Evolutionary conservation across 176 grass and related monocot genomes (phyloP).

Genomic region (Puya raimondii): DNA sequence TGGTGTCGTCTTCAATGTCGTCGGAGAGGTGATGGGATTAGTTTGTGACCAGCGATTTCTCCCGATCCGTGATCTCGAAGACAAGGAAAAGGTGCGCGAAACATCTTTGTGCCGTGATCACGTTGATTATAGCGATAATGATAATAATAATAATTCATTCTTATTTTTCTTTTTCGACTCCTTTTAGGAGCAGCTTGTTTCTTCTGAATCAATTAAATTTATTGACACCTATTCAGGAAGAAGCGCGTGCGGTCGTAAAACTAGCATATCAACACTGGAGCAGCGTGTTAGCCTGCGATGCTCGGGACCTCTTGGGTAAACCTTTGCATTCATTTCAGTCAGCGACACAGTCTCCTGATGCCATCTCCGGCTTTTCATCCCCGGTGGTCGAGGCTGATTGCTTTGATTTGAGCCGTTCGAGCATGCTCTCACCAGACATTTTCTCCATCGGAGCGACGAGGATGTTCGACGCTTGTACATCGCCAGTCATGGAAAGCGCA

Average conservation of each 20-base stretch:
- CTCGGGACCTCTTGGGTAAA: constrained; percentile 26
- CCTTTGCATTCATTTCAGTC: constrained; percentile 22
- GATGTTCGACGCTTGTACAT: constrained; percentile 18
- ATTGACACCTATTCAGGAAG: constrained; percentile 30
- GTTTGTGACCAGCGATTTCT: constrained; percentile 44
- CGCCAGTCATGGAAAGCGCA: constrained; percentile 18
- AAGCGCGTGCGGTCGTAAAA: constrained; percentile 49
- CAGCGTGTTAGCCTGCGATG: constrained; percentile 41
- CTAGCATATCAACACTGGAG: constrained; percentile 68
- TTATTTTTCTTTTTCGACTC: neutral
- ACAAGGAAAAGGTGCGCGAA: constrained; percentile 56
- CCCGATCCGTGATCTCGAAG: constrained; percentile 35
- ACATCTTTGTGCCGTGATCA: neutral
- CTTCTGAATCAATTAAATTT: constrained; percentile 14
- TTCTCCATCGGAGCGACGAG: constrained; percentile 34
- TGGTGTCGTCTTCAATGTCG: constrained; percentile 60
- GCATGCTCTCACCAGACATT: constrained; percentile 43
- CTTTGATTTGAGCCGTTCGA: constrained; percentile 40
- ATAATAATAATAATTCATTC: neutral
- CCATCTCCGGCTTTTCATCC: constrained; percentile 31
- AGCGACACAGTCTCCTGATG: constrained; percentile 28
- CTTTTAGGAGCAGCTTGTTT: neutral
- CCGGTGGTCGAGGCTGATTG: constrained; percentile 22
- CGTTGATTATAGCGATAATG: neutral
- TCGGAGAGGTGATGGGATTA: constrained; percentile 67